Percentiles rank a stretch among this genome's conserved stretches.
Evolutionary conservation across 495 filamentous ascomycete genomes (phyloP).

Genomic region (Penicillium canescens): DNA sequence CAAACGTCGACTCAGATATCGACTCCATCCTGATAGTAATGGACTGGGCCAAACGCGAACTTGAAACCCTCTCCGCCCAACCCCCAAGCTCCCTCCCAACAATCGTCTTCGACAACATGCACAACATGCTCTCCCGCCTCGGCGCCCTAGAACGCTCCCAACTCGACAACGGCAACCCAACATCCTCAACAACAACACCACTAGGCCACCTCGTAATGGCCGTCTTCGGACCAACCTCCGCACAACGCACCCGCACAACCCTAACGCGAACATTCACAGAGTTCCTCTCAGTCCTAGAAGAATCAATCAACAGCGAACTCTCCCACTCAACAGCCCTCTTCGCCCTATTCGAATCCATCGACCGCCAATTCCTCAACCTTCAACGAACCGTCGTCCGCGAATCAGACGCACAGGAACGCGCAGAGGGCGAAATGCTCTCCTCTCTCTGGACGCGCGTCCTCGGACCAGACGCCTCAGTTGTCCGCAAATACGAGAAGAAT

Average conservation of each 20-base stretch:
- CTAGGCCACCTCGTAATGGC: constrained; percentile 65
- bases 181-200: constrained; percentile 55
- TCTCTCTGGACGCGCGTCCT: constrained; percentile 85
- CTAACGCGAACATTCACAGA: constrained; percentile 85
- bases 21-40: constrained; percentile 89
- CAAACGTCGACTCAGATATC: constrained; percentile 87
- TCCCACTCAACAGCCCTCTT: constrained; percentile 75
- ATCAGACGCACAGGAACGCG: constrained; percentile 71
- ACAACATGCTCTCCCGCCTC: constrained; percentile 67
- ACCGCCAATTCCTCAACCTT: constrained; percentile 83
- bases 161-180: constrained; percentile 38
- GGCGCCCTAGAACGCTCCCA: constrained; percentile 62
- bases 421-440: constrained; percentile 75
- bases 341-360: constrained; percentile 80
- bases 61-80: constrained; percentile 54
- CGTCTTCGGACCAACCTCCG: constrained; percentile 74
- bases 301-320: constrained; percentile 81
- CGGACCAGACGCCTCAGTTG: constrained; percentile 64
- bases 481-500: constrained; percentile 89
- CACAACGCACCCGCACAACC: constrained; percentile 75
- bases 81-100: constrained; percentile 59
- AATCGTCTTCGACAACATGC: constrained; percentile 73
- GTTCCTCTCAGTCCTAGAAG: constrained; percentile 83
- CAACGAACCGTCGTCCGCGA: constrained; percentile 85
- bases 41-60: constrained; percentile 89